Evolutionary conservation across 2,329 filamentous ascomycete genomes (phyloP), one percentile per base, ranked within the genome.

Genomic region (Cladosporium oxysporum): DNA sequence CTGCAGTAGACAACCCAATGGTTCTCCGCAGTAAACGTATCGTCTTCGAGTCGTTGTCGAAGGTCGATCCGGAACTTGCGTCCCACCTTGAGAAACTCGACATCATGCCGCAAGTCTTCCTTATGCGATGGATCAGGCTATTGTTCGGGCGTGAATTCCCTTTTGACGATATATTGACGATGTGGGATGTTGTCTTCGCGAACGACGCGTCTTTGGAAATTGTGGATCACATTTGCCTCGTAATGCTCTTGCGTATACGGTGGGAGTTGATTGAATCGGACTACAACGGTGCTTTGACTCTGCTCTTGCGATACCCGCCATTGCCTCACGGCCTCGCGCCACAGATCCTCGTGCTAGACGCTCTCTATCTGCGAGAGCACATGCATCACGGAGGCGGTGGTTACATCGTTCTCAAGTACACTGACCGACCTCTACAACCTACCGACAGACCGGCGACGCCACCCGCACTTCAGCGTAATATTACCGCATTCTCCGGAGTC

Each of bases 91-190:
- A 88, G 66, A 86, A 87, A 67, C 89, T 97, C 57, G 94, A 97
- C 67, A 89, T 99, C 68, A 81, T 97, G n/a, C 95, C 95, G 1
- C 95, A 99, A 73, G 94, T 99, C 60, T 99, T 98, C 75, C 81
- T 98, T 28, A 96, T 98, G 91, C 92, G 95, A 66, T 99, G 95
- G 95, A 91, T 98, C 66, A 88, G 95, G 31, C 86, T 99, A 0
- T 81, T 99, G 0, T 98, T 98, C 74, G 93, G 94, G 58, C 87
- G 95, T 70, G 95, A 99, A 76, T 98, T 97, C 72, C 88, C 92
- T 0, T 96, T 98, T 68, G 88, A 93, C 63, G 88, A 96, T 68
- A 85, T 93, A 49, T 85, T 99, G 44, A 82, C 87, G 26, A 85
- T 99, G 65, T 99, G 95, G 95, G 95, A 99, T 79, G 86, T 89